Conservation (phyloP, 1,284 basidiomycete species). For the Cryptococcus neoformans region DNA sequence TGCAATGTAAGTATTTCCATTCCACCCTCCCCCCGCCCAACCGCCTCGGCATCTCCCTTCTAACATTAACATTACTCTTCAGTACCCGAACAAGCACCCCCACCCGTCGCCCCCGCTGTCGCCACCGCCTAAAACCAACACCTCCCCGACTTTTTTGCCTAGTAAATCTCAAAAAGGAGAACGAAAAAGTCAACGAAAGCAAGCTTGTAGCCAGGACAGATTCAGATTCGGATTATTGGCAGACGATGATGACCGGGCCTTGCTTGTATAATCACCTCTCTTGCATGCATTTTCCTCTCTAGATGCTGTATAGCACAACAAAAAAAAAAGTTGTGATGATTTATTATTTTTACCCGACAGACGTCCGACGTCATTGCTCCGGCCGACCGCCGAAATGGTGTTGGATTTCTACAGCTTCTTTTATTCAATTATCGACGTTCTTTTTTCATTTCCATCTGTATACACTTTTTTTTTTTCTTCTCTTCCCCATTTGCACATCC, state of each 20-base stretch:
- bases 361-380: too few relatives aligned
- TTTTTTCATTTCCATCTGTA: neutral
- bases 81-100: conserved; percentile 34
- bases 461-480: neutral
- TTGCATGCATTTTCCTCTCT: conserved; percentile 7
- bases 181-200: neutral
- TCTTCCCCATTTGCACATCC: too few relatives aligned
- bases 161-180: too few relatives aligned
- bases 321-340: too few relatives aligned
- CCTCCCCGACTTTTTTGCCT: too few relatives aligned
- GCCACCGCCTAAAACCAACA: conserved; percentile 3
- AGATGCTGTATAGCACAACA: neutral
- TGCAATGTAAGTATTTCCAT: conserved; percentile 37
- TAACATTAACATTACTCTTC: neutral
- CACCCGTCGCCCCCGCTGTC: conserved; percentile 26
- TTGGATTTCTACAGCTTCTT: neutral
- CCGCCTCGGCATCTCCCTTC: neutral
- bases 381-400: too few relatives aligned
- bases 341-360: too few relatives aligned
- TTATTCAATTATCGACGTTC: neutral
- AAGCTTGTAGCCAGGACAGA: neutral
- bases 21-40: neutral
- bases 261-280: conserved; percentile 9
- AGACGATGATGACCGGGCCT: neutral
- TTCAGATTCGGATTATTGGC: too few relatives aligned